A percentile compares a stretch with the other conserved stretches of the same genome.
Conservation (phyloP, 192 early-diverging fungal genomes). For the Backusella tuberculispora region DNA sequence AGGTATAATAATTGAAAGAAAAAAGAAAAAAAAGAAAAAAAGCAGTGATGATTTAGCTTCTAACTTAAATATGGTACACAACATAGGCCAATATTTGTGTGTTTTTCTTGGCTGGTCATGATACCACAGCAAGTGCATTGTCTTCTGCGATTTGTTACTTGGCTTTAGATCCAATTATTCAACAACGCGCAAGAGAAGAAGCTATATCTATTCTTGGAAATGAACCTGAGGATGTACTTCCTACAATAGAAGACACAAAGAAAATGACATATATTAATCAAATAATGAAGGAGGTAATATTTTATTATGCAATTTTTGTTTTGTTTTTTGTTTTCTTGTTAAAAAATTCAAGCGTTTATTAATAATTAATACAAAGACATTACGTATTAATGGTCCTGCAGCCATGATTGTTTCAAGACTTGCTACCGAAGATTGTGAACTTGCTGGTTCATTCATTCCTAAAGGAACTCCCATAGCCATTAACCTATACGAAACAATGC, state of each 20-base stretch:
- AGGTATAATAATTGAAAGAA: too few relatives aligned
- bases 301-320: not conserved
- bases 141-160: conserved; percentile 50
- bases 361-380: not conserved
- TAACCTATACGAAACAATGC: conserved; percentile 6
- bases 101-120: conserved; percentile 33
- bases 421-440: conserved; percentile 31
- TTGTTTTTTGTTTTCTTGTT: not conserved
- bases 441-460: conserved; percentile 26
- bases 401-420: not conserved
- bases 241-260: conserved; percentile 54
- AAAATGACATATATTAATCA: conserved; percentile 53
- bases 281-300: conserved; percentile 51
- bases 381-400: conserved; percentile 21
- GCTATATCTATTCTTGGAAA: conserved; percentile 57
- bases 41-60: too few relatives aligned
- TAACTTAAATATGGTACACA: too few relatives aligned
- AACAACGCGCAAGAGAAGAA: conserved; percentile 57
- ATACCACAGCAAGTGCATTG: conserved; percentile 60
- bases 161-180: conserved; percentile 50
- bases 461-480: conserved; percentile 18
- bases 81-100: too few relatives aligned
- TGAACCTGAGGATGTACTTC: conserved; percentile 48
- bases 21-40: too few relatives aligned
- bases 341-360: too few relatives aligned